These are phyloP conservation scores for Aspergillus bridgeri DNA, from an alignment of 495 filamentous ascomycete species.

Conservation along the genomic window DNA sequence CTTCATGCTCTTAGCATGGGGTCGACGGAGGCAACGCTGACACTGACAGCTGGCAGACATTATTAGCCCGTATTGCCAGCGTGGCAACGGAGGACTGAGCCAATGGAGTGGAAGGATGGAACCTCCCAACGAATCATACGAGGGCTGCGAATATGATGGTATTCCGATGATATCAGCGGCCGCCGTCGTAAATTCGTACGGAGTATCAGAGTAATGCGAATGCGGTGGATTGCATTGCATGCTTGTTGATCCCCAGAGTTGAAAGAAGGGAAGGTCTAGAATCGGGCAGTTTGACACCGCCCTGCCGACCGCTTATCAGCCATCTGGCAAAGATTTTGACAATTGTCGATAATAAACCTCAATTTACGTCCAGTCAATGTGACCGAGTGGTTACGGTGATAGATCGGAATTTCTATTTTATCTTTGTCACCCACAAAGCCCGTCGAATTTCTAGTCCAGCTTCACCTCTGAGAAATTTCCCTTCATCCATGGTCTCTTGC, in stretches of 20 bases:
- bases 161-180: neutral
- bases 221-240: neutral
- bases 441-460: no score
- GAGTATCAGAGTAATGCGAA: no score
- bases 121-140: neutral
- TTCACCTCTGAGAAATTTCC: no score
- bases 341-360: no score
- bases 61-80: conserved; percentile 24
- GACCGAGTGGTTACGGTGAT: no score
- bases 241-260: neutral
- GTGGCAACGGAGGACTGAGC: conserved; percentile 17
- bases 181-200: neutral
- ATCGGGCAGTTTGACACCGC: conserved; percentile 12
- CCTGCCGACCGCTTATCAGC: conserved; percentile 4
- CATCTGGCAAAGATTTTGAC: no score
- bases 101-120: conserved; percentile 3
- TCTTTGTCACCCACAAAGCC: no score
- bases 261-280: neutral
- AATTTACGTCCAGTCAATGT: no score
- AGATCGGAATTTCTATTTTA: no score
- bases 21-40: conserved; percentile 15
- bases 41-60: conserved; percentile 26
- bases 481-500: no score
- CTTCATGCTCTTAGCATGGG: conserved; percentile 16
- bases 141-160: neutral